Percentiles rank a stretch among this genome's conserved stretches.
Conservation (phyloP, 1,284 basidiomycete species). For the Rhodotorula sp. region DNA sequence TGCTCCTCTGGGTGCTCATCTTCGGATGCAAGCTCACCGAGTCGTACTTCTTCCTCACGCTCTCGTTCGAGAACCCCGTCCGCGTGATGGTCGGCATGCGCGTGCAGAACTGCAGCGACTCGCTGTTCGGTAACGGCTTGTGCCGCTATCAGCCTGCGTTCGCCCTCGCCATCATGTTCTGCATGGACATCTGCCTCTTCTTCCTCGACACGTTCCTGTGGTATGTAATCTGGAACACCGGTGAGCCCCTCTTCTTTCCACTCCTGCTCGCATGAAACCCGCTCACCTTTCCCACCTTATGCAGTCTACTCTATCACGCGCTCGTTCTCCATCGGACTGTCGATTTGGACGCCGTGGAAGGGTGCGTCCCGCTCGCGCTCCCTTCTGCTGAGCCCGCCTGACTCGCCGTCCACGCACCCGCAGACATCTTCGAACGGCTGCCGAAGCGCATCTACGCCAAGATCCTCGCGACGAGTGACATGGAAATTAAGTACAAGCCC, state of each 20-base stretch:
- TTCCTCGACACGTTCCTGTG: conserved; percentile 97
- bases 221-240: conserved; percentile 93
- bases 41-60: conserved; percentile 92
- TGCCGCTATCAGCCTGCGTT: conserved; percentile 89
- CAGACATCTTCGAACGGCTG: conserved; percentile 82
- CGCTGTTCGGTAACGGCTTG: conserved; percentile 73
- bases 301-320: conserved; percentile 80
- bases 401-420: background rate
- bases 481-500: conserved; percentile 96
- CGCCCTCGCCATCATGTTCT: conserved; percentile 90
- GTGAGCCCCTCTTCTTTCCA: conserved; percentile 62
- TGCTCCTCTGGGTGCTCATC: conserved; percentile 80
- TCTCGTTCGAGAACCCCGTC: conserved; percentile 88
- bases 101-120: conserved; percentile 81
- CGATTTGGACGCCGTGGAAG: conserved; percentile 96
- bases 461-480: conserved; percentile 82
- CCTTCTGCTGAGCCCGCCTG: background rate
- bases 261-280: background rate
- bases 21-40: conserved; percentile 93
- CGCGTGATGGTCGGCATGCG: conserved; percentile 90
- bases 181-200: conserved; percentile 92
- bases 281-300: background rate
- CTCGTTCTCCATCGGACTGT: conserved; percentile 84
- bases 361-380: conserved; percentile 7
- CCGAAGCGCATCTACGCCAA: conserved; percentile 95